Evolutionary conservation across 768 basidiomycete genomes (phyloP).

Genomic region (Glaciozyma martinii): DNA sequence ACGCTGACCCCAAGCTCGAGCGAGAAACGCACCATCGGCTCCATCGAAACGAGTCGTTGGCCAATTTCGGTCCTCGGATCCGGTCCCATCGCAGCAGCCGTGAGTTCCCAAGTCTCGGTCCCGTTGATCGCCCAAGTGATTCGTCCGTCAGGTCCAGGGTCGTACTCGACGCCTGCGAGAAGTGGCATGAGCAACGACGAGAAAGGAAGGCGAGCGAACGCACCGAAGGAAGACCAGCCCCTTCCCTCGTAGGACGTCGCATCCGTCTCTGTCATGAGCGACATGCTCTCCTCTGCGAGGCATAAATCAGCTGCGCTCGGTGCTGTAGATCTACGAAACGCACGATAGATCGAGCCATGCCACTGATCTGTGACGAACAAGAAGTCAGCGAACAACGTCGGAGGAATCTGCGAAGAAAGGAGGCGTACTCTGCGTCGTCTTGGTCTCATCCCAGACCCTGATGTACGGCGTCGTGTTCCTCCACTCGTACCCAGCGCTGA

Average conservation of each 20-base stretch:
- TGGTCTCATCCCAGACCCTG: conserved; percentile 47
- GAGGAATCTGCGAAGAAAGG: not conserved
- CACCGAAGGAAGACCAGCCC: conserved; percentile 8
- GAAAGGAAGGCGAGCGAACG: not conserved
- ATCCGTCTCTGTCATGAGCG: conserved; percentile 7
- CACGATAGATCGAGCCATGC: no score
- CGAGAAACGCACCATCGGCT: conserved; percentile 68
- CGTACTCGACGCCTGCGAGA: conserved; percentile 32
- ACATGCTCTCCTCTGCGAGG: no score
- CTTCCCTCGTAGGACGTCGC: conserved; percentile 17
- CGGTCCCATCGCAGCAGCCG: conserved; percentile 56
- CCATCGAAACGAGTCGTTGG: conserved; percentile 66
- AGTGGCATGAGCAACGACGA: not conserved
- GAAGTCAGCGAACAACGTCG: not conserved
- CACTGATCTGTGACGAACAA: no score
- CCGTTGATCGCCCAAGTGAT: conserved; percentile 74
- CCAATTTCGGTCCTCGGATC: conserved; percentile 54
- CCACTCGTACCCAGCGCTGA: conserved; percentile 56
- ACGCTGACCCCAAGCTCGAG: not conserved
- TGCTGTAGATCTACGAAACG: no score
- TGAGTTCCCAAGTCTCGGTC: conserved; percentile 61
- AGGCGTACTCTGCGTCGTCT: conserved; percentile 5
- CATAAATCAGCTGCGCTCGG: no score
- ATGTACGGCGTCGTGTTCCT: conserved; percentile 50
- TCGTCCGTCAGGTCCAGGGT: conserved; percentile 40